Percentiles rank a stretch among this genome's conserved stretches.
Evolutionary conservation across 192 early-diverging fungal genomes (phyloP).

Genomic region (Rhizophagus sp.): DNA sequence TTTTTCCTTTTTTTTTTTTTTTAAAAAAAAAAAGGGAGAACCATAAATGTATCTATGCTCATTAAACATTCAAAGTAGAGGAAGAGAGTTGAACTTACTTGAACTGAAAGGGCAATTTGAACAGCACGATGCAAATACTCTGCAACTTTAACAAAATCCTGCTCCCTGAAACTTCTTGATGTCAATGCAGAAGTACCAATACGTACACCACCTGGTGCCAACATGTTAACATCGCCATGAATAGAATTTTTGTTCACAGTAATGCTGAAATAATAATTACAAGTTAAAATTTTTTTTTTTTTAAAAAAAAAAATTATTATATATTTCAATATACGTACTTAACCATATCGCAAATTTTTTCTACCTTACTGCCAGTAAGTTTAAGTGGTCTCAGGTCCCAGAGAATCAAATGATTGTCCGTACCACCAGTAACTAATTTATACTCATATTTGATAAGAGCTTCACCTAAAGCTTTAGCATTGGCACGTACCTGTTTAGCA

Average conservation of each 20-base stretch:
- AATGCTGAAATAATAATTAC: conserved; percentile 54
- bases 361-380: conserved; percentile 96
- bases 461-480: conserved; percentile 84
- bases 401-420: conserved; percentile 97
- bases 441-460: conserved; percentile 81
- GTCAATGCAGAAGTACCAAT: conserved; percentile 95
- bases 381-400: conserved; percentile 94
- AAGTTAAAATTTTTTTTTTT: not conserved
- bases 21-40: not conserved
- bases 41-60: not conserved
- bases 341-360: conserved; percentile 97
- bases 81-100: conserved; percentile 43
- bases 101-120: conserved; percentile 85
- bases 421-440: conserved; percentile 92
- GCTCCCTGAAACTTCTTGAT: conserved; percentile 93
- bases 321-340: conserved; percentile 37
- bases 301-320: no score
- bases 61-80: not conserved
- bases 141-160: conserved; percentile 94
- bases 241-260: conserved; percentile 99
- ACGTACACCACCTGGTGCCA: conserved; percentile 97
- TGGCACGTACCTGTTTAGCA: conserved; percentile 94
- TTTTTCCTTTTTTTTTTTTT: conserved; percentile 38
- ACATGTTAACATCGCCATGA: conserved; percentile 92
- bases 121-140: conserved; percentile 95